Evolutionary conservation across 495 filamentous ascomycete species (phyloP), one percentile per base, ranked within the genome.

Genomic region (Delitschia confertaspora): DNA sequence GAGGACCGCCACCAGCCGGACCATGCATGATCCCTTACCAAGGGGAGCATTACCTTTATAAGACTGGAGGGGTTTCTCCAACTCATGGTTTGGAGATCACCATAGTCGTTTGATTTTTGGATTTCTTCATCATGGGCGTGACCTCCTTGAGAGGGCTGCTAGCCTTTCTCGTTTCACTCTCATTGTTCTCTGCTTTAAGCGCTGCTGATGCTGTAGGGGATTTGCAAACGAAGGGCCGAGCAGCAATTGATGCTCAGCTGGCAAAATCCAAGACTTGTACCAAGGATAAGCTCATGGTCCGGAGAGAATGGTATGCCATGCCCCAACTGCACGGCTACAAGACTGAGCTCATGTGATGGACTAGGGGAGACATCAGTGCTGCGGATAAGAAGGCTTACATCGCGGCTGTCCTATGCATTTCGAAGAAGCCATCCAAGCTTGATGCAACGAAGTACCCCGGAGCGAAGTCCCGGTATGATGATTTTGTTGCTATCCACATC

Each of bases 221-320:
- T 45, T 58, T 72, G 9, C 60, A 67, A 51, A 59, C 53, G 16
- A 62, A 66, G 48, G 67, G 65, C n/a, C 43, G 62, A 26, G 47
- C 64, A 0, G 58, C 58, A 17, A 31, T 69, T 14, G 64, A 69
- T 34, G 57, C 63, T 11, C 42, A 54, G 35, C 26, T 72, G 4
- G 66, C 65, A 13, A 69, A 65, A 56, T 65, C 63, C 6, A 61
- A 53, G 35, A 70, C 64, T 4, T 73, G 70, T 50, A 70, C 66
- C 17, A 65, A 65, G 38, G 63, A 55, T n/a, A 72, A 65, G 36
- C 64, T 72, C 11, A 34, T 61, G 34, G 53, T 71, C 10, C 64
- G 68, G 24, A 65, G 60, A 42, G 70, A 70, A 62, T 73, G 69
- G 70, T 73, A 51, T 45, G 69, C 44, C 19, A 17, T 2, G 0